Base-by-base conservation (phyloP, 202 grass and related monocot species). In the Carex sylvatica region DNA sequence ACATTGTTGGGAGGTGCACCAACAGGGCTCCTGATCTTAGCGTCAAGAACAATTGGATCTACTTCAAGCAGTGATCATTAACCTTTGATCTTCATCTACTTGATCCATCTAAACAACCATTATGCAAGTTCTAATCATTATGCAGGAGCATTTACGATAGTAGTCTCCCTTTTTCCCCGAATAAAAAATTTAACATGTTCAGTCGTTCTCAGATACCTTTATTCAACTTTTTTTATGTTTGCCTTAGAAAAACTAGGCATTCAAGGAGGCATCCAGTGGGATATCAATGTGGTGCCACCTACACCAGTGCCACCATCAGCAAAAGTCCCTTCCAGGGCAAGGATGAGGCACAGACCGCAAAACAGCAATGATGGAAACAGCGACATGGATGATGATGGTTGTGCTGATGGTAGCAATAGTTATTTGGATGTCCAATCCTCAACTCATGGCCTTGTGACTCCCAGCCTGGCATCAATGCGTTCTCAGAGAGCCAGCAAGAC, bases 401-500 rank as follows among this genome's bases (percentile, higher is more conserved):
- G 28, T 14, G 63, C 30, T 66, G 74, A 55, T 4, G 42, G 54
- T 53, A 74, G 7, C 53, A 78, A 65, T 8, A 65, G 65, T 65
- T 28, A 72, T 51, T 26, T 77, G 30, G 61, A 89, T n/a, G 35
- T 30, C 14, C 18, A 83, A n/a, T 88, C 84, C 0, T 78, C 78
- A 68, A 83, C 76, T 53, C 70, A 78, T 18, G 82, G 87, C 74
- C n/a, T 64, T 24, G 53, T 75, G 78, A 95, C 89, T 70, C 91
- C 92, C 1, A 72, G 81, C 36, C 22, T 92, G 83, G 65, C 84
- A 1, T 72, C 44, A 2, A 71, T 58, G 4, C 87, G 92, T 24
- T 78, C 87, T 40, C 90, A 95, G 71, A 93, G 95, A 84, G 88
- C 92, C 53, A 98, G 95, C 87, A 95, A 98, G 71, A 81, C 86